phyloP scores from a whole-genome alignment of 306 rosid species.

The Nissolia schottii region DNA sequence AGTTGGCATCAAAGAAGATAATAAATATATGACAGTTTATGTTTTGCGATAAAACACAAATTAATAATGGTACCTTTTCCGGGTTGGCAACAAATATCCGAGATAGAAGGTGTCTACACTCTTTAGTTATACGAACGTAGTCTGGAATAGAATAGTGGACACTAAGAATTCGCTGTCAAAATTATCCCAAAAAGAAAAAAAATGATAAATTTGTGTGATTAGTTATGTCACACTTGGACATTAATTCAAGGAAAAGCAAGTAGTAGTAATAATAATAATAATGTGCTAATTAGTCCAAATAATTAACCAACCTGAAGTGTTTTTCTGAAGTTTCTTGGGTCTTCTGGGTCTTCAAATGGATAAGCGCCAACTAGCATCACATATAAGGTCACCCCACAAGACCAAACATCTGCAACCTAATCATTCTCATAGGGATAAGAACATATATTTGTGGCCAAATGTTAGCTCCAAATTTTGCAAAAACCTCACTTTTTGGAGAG shows the following conservation, averaged over 20 bases:
- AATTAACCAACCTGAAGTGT: slow-evolving; percentile 72
- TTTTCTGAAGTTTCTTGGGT: slow-evolving; percentile 89
- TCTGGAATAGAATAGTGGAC: slow-evolving; percentile 86
- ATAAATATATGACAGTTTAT: neutral
- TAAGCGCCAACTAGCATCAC: slow-evolving; percentile 99
- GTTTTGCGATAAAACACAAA: neutral
- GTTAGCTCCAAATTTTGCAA: slow-evolving; percentile 19
- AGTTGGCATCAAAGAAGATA: neutral
- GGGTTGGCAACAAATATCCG: slow-evolving; percentile 82
- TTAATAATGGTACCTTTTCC: slow-evolving; percentile 51
- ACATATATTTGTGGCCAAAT: slow-evolving; percentile 13
- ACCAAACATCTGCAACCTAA: slow-evolving; percentile 99
- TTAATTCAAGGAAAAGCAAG: neutral
- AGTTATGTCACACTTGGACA: neutral
- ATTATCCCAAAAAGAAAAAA: slow-evolving; percentile 12
- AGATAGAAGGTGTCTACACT: slow-evolving; percentile 84
- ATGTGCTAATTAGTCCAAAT: neutral
- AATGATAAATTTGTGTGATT: neutral
- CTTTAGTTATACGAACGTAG: slow-evolving; percentile 68
- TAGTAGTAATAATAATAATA: too few species aligned
- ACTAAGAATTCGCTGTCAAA: slow-evolving; percentile 81
- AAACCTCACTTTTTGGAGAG: neutral
- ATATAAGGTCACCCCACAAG: slow-evolving; percentile 97
- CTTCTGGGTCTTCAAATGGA: slow-evolving; percentile 98
- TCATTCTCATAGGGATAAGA: slow-evolving; percentile 32